phyloP scores from a whole-genome alignment of 257 asterid species.

The Ballota nigra region DNA sequence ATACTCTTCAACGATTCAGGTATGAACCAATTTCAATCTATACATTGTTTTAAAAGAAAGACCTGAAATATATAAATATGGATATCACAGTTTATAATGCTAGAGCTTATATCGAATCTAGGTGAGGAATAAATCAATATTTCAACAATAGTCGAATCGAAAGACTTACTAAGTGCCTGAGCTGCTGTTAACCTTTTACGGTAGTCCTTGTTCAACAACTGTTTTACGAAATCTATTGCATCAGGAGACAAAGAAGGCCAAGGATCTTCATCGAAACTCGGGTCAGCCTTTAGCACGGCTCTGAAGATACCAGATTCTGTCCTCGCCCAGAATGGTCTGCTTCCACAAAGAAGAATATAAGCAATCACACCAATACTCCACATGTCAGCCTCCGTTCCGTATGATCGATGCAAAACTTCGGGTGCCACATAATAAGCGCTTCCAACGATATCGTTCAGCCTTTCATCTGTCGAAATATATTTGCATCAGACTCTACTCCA shows the following conservation, averaged over 20 bases:
- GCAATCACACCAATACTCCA: slow-evolving; percentile 88
- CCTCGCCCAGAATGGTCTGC: slow-evolving; percentile 80
- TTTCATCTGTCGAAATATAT: slow-evolving; percentile 51
- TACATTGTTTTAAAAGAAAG: no score
- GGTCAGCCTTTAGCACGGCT: slow-evolving; percentile 56
- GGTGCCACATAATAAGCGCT: slow-evolving; percentile 88
- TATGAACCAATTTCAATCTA: no score
- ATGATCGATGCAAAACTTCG: slow-evolving; percentile 72
- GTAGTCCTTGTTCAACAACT: slow-evolving; percentile 50
- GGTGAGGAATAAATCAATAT: neutral
- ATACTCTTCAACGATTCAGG: no score
- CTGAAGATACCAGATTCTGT: slow-evolving; percentile 76
- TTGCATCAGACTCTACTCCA: slow-evolving; percentile 21
- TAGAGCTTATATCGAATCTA: no score
- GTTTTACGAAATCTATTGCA: slow-evolving; percentile 54
- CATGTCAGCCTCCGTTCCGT: slow-evolving; percentile 77
- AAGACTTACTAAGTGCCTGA: slow-evolving; percentile 53
- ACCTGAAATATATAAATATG: no score
- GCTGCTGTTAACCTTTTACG: slow-evolving; percentile 58
- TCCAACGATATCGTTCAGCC: slow-evolving; percentile 73
- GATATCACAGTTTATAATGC: neutral
- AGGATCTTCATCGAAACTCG: slow-evolving; percentile 49
- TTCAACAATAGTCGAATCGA: neutral
- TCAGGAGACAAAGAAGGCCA: slow-evolving; percentile 53
- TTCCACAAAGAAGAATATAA: slow-evolving; percentile 76